Base-by-base conservation (phyloP, 2,329 filamentous ascomycete genomes). In the Stagonosporopsis rhizophila region DNA sequence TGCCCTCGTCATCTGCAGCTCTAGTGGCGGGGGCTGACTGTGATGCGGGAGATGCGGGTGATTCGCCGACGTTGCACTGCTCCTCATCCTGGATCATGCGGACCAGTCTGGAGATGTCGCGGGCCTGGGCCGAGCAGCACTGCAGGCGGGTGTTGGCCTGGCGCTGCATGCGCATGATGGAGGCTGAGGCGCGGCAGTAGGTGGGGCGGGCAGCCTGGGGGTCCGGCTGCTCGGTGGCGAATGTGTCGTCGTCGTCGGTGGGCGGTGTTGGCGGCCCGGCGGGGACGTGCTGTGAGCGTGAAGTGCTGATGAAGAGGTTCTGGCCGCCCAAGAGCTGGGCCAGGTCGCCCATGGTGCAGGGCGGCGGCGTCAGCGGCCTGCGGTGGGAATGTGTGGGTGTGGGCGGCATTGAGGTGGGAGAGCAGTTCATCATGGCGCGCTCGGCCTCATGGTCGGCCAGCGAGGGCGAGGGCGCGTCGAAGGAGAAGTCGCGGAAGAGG, bases 31-130 rank as follows among this genome's bases (percentile, higher is more conserved):
- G 42, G 1, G 59, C 45, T n/a, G 65, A 60, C 2, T 35, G 30
- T 6, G 60, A 25, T 12, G 27, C 27, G 11, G 47, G 49, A 4
- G 30, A 32, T n/a, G 30, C 17, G 11, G 17, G 11, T 19, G 35
- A 20, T 38, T 38, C 59, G 63, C 52, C 68, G 56, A 75, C 48
- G 52, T 51, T 67, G 69, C 79, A 80, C 56, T 81, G 79, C 55
- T 80, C 75, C 44, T 74, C 70, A 2, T 76, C 63, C 48, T 79
- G 70, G 73, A 81, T 79, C 55, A 73, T 73, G 56, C 75, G 64
- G 22, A 80, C 77, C 15, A 81, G 71, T 23, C 69, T 66, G 12
- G 76, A 72, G 40, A 80, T 77, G 62, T 80, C 78, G 22, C 71
- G 70, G 32, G 74, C 65, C 56, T 79, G 76, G 4, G 74, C 66